Evolutionary conservation across 2,329 filamentous ascomycete genomes (phyloP), one percentile per base, ranked within the genome.

Genomic region (Seiridium unicorne): DNA sequence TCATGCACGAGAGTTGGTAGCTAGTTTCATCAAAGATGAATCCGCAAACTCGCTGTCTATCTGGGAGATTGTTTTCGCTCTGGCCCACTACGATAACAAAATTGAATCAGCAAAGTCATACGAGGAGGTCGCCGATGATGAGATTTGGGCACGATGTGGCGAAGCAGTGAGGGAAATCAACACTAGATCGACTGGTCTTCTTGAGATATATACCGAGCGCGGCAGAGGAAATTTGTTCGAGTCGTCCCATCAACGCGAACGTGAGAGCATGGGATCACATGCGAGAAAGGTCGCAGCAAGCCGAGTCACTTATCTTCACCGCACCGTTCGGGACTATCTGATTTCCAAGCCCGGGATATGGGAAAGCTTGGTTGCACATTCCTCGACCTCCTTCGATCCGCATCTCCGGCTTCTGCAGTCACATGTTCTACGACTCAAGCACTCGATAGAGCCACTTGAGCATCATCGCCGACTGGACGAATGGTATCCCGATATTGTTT

Each of bases 391-490:
- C 0, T 74, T 74, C 53, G 71, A 75, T 18, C 60, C 73, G 0
- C 68, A 75, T 55, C 63, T 73, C 6, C 66, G 71, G 1, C 66
- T 74, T 0, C 57, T 75, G 11, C 62, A 71, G n/a, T 75, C 73
- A 0, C 71, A 74, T 51, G 58, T 76, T 2, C 65, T 76, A 0
- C 72, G 68, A 1, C 65, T 76, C 53, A 75, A 75, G 58, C 42
- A 64, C 3, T 67, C 74, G 0, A 65, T 76, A 0, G 71, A 72
- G n/a, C 65, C 69, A 32, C 60, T 74, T 13, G 74, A 76, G 56
- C 72, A 70, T 44, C 74, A 76, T 26, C 73, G 74, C 4, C 64
- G 74, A 1, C 61, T 76, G 11, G 74, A 76, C 18, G 74, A 76
- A 46, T 76, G 74, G 74, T 76, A 73, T 49, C 74, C 74, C 0